Evolutionary conservation across 192 early-diverging fungal genomes (phyloP).

Genomic region (Linnemannia schmuckeri): DNA sequence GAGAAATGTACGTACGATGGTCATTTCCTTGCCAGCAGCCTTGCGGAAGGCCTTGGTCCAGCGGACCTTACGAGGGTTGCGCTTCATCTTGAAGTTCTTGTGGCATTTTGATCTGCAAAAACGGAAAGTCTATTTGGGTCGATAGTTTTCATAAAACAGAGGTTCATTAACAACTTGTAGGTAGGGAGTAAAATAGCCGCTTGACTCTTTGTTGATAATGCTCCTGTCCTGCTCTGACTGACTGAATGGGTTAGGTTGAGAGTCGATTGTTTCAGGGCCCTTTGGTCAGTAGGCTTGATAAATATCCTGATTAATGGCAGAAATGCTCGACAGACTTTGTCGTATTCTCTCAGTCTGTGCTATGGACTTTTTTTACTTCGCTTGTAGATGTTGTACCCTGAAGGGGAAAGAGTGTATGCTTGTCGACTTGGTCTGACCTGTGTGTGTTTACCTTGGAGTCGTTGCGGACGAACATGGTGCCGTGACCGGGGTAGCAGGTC

Average conservation of each 20-base stretch:
- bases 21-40: slow-evolving; percentile 99
- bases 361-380: not conserved
- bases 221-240: too few species aligned
- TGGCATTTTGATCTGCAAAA: slow-evolving; percentile 99
- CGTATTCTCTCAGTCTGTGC: not conserved
- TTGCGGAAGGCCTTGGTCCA: slow-evolving; percentile 99
- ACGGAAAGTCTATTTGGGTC: slow-evolving; percentile 81
- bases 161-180: not conserved
- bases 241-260: too few species aligned
- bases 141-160: not conserved
- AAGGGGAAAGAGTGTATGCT: not conserved
- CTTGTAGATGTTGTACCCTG: not conserved
- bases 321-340: too few species aligned
- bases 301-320: too few species aligned
- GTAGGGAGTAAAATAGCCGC: too few species aligned
- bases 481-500: slow-evolving; percentile 97
- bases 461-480: slow-evolving; percentile 98
- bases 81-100: slow-evolving; percentile 99
- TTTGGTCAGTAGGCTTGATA: too few species aligned
- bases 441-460: slow-evolving; percentile 86
- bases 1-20: slow-evolving; percentile 77
- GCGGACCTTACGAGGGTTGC: slow-evolving; percentile 98
- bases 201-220: too few species aligned
- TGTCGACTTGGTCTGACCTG: not conserved
- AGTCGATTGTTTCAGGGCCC: too few species aligned